These are phyloP conservation scores for Xylaria sp. DNA, from an alignment of 495 filamentous ascomycete genomes.

Conservation along the genomic window DNA sequence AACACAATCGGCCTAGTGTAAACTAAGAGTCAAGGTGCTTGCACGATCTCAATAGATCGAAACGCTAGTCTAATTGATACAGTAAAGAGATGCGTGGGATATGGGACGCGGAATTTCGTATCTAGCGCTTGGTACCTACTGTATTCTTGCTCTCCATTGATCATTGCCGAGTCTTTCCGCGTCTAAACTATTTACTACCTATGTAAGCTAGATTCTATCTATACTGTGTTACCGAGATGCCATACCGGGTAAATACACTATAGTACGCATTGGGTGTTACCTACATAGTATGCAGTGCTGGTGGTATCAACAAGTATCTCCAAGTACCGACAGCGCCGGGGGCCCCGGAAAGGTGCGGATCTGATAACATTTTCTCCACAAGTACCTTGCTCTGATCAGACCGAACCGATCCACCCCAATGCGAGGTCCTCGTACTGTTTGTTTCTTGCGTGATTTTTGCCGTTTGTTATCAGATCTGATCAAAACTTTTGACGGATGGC, in stretches of 20 bases:
- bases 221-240: background rate
- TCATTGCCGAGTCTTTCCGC: slow-evolving; percentile 7
- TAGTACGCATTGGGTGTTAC: background rate
- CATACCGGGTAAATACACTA: slow-evolving; percentile 2
- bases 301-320: background rate
- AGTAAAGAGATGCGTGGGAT: background rate
- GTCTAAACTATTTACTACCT: background rate
- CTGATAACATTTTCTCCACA: slow-evolving; percentile 39
- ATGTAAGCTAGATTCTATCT: background rate
- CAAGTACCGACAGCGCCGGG: background rate
- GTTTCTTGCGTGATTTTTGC: slow-evolving; percentile 14
- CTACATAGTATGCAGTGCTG: background rate
- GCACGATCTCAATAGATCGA: background rate
- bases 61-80: background rate
- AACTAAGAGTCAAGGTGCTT: background rate
- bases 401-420: background rate
- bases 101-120: background rate
- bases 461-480: slow-evolving; percentile 28
- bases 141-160: background rate
- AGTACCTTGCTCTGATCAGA: background rate
- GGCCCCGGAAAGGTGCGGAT: slow-evolving; percentile 38
- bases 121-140: background rate
- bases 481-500: background rate
- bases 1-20: background rate
- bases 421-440: background rate